These are phyloP conservation scores for Podospora pseudopauciseta DNA, from an alignment of 495 filamentous ascomycete species.

Conservation along the genomic window DNA sequence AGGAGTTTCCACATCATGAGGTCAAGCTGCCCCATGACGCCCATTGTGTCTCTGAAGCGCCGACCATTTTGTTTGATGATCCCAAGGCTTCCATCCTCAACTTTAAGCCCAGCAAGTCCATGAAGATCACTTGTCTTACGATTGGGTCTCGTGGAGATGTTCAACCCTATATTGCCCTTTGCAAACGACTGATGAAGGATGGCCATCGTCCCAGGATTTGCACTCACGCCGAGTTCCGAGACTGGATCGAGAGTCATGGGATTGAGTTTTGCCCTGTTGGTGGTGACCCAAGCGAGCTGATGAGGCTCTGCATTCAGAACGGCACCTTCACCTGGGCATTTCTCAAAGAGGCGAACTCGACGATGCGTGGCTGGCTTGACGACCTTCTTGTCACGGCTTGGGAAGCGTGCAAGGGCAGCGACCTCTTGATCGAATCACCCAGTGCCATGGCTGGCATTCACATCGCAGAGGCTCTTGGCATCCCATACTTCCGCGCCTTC, in stretches of 20 bases:
- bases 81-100: conserved; percentile 87
- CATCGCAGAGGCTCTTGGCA: conserved; percentile 90
- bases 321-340: conserved; percentile 97
- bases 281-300: conserved; percentile 90
- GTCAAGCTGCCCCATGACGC: conserved; percentile 53
- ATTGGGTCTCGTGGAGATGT: conserved; percentile 96
- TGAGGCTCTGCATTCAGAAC: conserved; percentile 93
- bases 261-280: conserved; percentile 87
- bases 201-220: conserved; percentile 86
- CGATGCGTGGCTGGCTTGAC: conserved; percentile 94
- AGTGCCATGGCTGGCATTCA: conserved; percentile 97
- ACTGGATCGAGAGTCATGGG: conserved; percentile 84
- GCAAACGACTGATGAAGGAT: conserved; percentile 83
- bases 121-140: conserved; percentile 89
- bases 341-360: conserved; percentile 76
- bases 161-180: conserved; percentile 94
- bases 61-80: conserved; percentile 86
- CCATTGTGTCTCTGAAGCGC: conserved; percentile 50
- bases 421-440: conserved; percentile 92
- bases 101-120: conserved; percentile 80
- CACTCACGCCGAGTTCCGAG: conserved; percentile 84
- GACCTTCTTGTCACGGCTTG: conserved; percentile 81
- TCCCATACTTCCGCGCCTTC: conserved; percentile 96
- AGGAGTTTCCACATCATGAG: conserved; percentile 57
- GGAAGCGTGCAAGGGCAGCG: conserved; percentile 77